Evolutionary conservation across 345 rosid genomes (phyloP), one percentile per base, ranked within the genome.

Genomic region (Syzygium oleosum): DNA sequence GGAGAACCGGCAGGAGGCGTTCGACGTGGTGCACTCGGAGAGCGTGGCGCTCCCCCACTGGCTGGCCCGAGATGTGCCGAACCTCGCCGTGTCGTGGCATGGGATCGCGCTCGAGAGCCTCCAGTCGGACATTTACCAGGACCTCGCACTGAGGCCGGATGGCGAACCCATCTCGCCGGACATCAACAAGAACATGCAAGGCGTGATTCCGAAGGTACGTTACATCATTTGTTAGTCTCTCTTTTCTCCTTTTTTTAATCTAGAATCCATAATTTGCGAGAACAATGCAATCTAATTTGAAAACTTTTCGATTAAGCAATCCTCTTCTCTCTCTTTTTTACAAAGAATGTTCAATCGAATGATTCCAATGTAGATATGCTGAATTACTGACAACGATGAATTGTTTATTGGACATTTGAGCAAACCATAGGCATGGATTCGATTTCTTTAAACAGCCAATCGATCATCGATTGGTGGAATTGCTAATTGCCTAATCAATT

Each of bases 91-190:
- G 84, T 90, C 99, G 11, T 98, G 99, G 99, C 99, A 98, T 34
- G 99, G 99, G 25, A 98, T 98, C 51, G 99, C 99, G 3, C 90
- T 96, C 1, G 99, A 98, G 93, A 94, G 97, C 89, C 89, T 98
- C 77, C 95, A 95, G 14, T 98, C 99, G 41, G 93, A 86, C 51
- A 92, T 98, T 52, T 96, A 91, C 91, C 98, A 95, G 87, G 99
- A 96, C 86, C 88, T 98, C 84, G 92, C 94, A 7, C 93, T 98
- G 11, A 93, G 93, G 79, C 94, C 95, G 8, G 88, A 88, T 22
- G 51, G 61, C 2, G 98, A 95, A 86, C 94, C 97, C 12, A 90
- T 96, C 54, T 87, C 96, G 8, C 93, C 94, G 27, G 90, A 88
- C 31, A 91, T 94, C 87, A 94, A 93, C 84, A 85, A 43, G 53